These are phyloP conservation scores for Schizosaccharomyces pombe DNA, from an alignment of 805 yeast species.

Conservation along the genomic window ASM294v3 CU329670.1:1980501-1981000, in stretches of 20 bases:
- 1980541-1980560: constrained; percentile 29
- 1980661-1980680: background rate
- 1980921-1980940: background rate
- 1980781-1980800: background rate
- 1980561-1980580: constrained; percentile 16
- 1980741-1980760: background rate
- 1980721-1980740: background rate
- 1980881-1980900: background rate
- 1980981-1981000: background rate
- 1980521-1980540: constrained; percentile 40
- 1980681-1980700: constrained; percentile 1
- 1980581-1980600: background rate
- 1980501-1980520: constrained; percentile 37
- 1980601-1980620: background rate
- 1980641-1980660: background rate
- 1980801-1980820: background rate
- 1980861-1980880: background rate
- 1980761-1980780: background rate
- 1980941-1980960: background rate
- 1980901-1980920: too few relatives aligned
- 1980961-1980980: background rate
- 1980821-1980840: background rate
- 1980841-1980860: background rate
- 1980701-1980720: background rate
- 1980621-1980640: background rate